Conservation (phyloP, 805 yeast genomes). For the Komagataella kurtzmanii region DNA sequence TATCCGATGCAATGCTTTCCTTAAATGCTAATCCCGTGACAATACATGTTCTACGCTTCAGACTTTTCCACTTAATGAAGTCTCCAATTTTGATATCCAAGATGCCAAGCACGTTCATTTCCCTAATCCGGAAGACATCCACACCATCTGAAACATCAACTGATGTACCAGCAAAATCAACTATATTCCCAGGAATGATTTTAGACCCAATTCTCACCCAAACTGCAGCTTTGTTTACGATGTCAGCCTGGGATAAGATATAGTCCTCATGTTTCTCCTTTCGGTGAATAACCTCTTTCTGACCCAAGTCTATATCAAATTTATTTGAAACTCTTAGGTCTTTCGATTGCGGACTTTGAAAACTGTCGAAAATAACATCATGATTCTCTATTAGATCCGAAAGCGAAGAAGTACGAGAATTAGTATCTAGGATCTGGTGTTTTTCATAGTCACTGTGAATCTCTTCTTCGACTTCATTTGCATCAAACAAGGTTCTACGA, state of each 20-base stretch:
- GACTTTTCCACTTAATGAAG: slow-evolving; percentile 20
- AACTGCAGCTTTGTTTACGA: not conserved
- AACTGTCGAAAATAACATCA: not conserved
- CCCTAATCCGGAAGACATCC: slow-evolving; percentile 2
- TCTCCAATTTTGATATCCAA: slow-evolving; percentile 51
- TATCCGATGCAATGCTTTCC: slow-evolving; percentile 5
- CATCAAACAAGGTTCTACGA: not conserved
- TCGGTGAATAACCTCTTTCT: not conserved
- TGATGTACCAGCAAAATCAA: slow-evolving; percentile 1
- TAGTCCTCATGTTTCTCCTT: not conserved
- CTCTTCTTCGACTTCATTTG: not conserved
- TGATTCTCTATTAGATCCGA: not conserved
- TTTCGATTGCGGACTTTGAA: not conserved
- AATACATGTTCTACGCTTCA: slow-evolving; percentile 12
- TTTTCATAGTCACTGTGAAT: not conserved
- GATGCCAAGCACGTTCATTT: slow-evolving; percentile 24
- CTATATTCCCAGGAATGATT: slow-evolving; percentile 4
- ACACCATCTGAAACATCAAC: slow-evolving; percentile 2
- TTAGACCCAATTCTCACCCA: slow-evolving; percentile 6
- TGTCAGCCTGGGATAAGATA: not conserved
- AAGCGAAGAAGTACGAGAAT: not conserved
- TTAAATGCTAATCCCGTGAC: slow-evolving; percentile 32
- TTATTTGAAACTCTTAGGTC: not conserved
- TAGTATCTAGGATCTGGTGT: not conserved
- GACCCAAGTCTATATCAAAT: not conserved